A percentile compares a stretch with the other conserved stretches of the same genome.
Conservation (phyloP, 2,329 filamentous ascomycete genomes). For the Fusarium nanum region DNA sequence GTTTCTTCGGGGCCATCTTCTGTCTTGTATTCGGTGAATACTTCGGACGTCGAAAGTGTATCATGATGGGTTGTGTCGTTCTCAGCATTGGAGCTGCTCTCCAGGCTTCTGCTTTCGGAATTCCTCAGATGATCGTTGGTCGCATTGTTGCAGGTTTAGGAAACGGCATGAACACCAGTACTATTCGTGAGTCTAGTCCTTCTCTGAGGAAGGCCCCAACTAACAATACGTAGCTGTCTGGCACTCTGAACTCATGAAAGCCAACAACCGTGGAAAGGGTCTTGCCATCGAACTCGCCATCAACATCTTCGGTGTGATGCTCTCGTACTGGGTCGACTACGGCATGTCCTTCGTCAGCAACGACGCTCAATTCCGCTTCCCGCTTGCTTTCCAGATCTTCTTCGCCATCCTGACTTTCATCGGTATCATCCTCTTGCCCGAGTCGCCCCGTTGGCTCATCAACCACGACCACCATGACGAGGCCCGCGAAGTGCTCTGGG, state of each 20-base stretch:
- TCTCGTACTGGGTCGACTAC: slow-evolving; percentile 54
- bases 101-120: slow-evolving; percentile 54
- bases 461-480: slow-evolving; percentile 57
- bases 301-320: slow-evolving; percentile 54
- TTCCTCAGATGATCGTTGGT: slow-evolving; percentile 59
- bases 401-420: slow-evolving; percentile 54
- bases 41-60: slow-evolving; percentile 57
- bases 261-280: slow-evolving; percentile 51
- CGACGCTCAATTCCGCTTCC: slow-evolving; percentile 58
- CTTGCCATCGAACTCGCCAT: slow-evolving; percentile 51
- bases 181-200: slow-evolving; percentile 50
- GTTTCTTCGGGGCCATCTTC: slow-evolving; percentile 59
- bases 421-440: slow-evolving; percentile 54
- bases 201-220: fast-evolving
- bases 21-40: slow-evolving; percentile 56
- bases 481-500: slow-evolving; percentile 52
- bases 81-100: slow-evolving; percentile 58
- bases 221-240: slow-evolving; percentile 48
- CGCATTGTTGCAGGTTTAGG: slow-evolving; percentile 59
- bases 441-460: slow-evolving; percentile 58
- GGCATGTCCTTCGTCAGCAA: slow-evolving; percentile 52
- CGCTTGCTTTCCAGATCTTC: slow-evolving; percentile 58
- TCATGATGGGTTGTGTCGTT: slow-evolving; percentile 54
- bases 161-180: slow-evolving; percentile 62
- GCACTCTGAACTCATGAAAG: slow-evolving; percentile 58